A percentile compares a stretch with the other conserved stretches of the same genome.
Evolutionary conservation across 345 rosid genomes (phyloP).

Genomic region (Arabidopsis arenosa): DNA sequence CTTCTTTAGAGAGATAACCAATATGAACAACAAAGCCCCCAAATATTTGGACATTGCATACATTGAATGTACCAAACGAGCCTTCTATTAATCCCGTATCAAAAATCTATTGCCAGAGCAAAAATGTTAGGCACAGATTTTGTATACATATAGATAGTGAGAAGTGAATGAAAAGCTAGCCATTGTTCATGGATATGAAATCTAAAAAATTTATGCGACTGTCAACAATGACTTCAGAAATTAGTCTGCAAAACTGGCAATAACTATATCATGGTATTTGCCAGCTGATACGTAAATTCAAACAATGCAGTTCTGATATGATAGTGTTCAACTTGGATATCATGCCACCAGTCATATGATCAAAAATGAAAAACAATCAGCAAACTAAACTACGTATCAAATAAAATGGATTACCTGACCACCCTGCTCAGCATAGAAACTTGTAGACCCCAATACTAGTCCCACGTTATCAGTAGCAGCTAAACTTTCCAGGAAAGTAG

Average conservation of each 20-base stretch:
- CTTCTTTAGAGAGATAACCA: constrained; percentile 59
- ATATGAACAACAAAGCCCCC: constrained; percentile 95
- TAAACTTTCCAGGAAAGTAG: constrained; percentile 63
- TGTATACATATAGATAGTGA: background rate
- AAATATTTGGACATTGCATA: constrained; percentile 82
- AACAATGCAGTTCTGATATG: constrained; percentile 8
- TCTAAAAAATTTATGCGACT: background rate
- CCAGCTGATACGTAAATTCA: constrained; percentile 6
- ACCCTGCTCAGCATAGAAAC: constrained; percentile 99
- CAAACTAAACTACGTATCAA: constrained; percentile 12
- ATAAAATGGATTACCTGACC: constrained; percentile 74
- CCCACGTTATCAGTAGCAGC: constrained; percentile 64
- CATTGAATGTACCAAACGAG: constrained; percentile 74
- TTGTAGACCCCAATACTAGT: constrained; percentile 74
- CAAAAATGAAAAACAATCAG: constrained; percentile 24
- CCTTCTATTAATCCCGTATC: constrained; percentile 83
- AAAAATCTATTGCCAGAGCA: constrained; percentile 66
- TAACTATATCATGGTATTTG: constrained; percentile 12
- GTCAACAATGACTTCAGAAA: background rate
- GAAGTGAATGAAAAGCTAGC: constrained; percentile 17
- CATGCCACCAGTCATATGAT: constrained; percentile 8
- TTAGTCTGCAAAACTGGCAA: background rate
- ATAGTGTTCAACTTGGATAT: constrained; percentile 3
- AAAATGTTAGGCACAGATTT: constrained; percentile 12
- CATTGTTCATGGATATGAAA: constrained; percentile 13